Percentiles rank a stretch among this genome's conserved stretches.
These are phyloP conservation scores for Rhizopogon sp. DNA, from an alignment of 768 basidiomycete genomes.

Conservation along the genomic window DNA sequence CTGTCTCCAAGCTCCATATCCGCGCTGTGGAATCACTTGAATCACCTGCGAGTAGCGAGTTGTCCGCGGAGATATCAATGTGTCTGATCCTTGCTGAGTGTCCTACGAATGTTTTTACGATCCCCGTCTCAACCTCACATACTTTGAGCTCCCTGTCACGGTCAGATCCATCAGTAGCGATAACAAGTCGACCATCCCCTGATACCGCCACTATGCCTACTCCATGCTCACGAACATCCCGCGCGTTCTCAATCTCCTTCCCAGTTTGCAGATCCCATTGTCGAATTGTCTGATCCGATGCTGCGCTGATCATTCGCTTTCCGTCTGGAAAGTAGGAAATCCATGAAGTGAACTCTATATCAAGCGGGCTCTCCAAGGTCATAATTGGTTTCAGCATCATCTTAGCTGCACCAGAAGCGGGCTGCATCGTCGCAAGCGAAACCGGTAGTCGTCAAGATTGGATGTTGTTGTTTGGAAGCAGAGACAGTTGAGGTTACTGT, in stretches of 20 bases:
- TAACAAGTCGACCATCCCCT: not conserved
- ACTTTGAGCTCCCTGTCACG: not conserved
- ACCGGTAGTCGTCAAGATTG: too few species aligned
- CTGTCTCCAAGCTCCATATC: not conserved
- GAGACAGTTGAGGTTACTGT: too few species aligned
- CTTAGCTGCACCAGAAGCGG: too few species aligned
- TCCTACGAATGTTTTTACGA: not conserved
- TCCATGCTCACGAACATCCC: not conserved
- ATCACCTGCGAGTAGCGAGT: too few species aligned
- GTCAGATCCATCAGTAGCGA: too few species aligned
- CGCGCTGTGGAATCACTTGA: not conserved
- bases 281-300: not conserved
- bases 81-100: not conserved
- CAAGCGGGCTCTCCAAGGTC: not conserved
- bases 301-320: not conserved
- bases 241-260: not conserved
- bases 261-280: not conserved
- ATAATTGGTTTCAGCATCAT: not conserved
- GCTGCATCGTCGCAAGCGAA: too few species aligned
- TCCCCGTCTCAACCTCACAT: not conserved
- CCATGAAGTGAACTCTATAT: not conserved
- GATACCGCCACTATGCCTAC: not conserved
- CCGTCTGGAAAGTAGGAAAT: not conserved
- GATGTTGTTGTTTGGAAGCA: not conserved
- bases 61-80: not conserved